Base-by-base conservation (phyloP, 768 basidiomycete species). In the Pisolithus albus region DNA sequence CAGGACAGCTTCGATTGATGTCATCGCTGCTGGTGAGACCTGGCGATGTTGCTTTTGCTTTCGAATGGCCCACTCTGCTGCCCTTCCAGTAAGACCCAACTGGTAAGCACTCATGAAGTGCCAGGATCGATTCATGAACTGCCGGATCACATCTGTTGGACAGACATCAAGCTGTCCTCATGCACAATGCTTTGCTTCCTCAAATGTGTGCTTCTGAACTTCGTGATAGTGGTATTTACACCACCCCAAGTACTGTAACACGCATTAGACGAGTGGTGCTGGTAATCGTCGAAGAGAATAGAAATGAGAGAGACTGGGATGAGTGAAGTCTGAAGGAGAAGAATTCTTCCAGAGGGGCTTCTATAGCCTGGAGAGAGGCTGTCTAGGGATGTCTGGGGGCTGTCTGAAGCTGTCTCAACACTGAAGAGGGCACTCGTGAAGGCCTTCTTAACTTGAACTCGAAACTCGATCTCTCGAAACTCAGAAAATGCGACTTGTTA, bases 61-160 rank as follows among this genome's bases (percentile, higher is more conserved):
- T 10, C 11, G 11, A 10, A 44, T 69, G 10, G 71, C 71, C 68
- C 72, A 75, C 39, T 56, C 68, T 15, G 70, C 74, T 26, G 70
- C 70, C 23, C 61, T 59, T 6, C 71, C 69, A 13, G 58, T 71
- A 30, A 74, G 54, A 2, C 72, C 70, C 13, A 51, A 32, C 11
- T 59, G 54, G 47, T 74, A 76, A 10, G 70, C 66, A 51, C 56
- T 60, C 64, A 70, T 66, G 50, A 70, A 75, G 4, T 63, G 38
- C 64, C 64, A 71, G 0, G 70, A 61, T 62, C 10, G 16, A n/a
- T 44, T 44, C 13, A 44, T 44, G 16, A 44, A 44, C 16, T 23
- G 21, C 4, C 6, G 11, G 21, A 44, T 44, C 4, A 44, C 43
- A 10, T 44, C 43, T 24, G 26, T 24, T 24, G 43, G 43, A 23